These are phyloP conservation scores for Rutstroemia sp. DNA, from an alignment of 2,329 filamentous ascomycete species.

Conservation along the genomic window DNA sequence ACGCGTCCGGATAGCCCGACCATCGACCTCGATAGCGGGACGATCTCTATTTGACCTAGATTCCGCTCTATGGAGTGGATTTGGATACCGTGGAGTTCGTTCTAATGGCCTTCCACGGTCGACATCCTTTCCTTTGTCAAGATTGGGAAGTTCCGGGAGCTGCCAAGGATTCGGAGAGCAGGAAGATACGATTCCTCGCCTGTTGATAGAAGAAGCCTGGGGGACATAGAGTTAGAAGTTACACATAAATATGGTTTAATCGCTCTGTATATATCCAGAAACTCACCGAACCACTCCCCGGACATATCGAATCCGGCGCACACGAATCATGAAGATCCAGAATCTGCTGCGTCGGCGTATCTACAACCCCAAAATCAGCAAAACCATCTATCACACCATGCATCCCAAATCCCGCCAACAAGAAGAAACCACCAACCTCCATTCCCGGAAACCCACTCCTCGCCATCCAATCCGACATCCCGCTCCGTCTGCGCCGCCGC, in stretches of 20 bases:
- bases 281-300: background rate
- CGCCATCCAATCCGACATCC: slow-evolving; percentile 1
- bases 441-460: background rate
- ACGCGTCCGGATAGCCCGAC: slow-evolving; percentile 17
- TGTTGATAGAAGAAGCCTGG: background rate
- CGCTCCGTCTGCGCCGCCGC: slow-evolving; percentile 11
- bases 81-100: slow-evolving; percentile 14
- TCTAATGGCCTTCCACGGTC: slow-evolving; percentile 21
- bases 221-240: background rate
- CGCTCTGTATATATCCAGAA: background rate
- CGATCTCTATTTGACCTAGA: slow-evolving; percentile 18
- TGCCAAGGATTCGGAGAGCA: background rate
- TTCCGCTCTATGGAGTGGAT: slow-evolving; percentile 24
- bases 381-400: background rate
- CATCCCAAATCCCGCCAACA: background rate
- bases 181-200: background rate
- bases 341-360: background rate
- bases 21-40: slow-evolving; percentile 23
- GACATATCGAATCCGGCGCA: background rate
- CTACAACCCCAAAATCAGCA: background rate
- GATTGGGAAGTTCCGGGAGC: background rate
- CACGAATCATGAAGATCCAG: background rate
- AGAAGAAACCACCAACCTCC: background rate
- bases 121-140: slow-evolving; percentile 13
- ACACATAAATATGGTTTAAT: background rate